Base-by-base conservation (phyloP, 768 basidiomycete species). In the Mycena albidolilacea region DNA sequence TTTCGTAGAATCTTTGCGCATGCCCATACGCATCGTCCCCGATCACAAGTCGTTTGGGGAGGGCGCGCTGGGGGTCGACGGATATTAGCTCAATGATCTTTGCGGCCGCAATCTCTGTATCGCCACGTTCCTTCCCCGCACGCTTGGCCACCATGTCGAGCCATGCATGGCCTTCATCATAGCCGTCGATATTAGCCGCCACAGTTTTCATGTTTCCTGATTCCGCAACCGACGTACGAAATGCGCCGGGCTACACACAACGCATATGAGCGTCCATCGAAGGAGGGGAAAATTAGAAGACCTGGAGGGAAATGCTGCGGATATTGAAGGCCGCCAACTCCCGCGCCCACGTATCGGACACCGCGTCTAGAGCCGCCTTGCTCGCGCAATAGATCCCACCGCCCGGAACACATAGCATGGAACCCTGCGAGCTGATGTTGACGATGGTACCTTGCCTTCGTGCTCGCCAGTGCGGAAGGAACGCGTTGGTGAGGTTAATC, bases 391-490 rank as follows among this genome's bases (percentile, higher is more conserved):
- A 78, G 1, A 78, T 75, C 0, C 77, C 75, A n/a, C 65, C 73
- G 3, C 77, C 77, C 14, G 70, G 48, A 12, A 76, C 6, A 46
- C 68, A 64, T 7, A 76, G 11, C 57, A 59, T 38, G 0, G 69
- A n/a, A 2, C 75, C 77, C 44, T 72, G 70, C 23, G 77, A 77
- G 61, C 75, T 75, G 54, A 78, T 68, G 30, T 78, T 78, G 6
- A 78, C 73, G 64, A 76, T 76, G 9, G 73, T 74, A 0, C 77
- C 77, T 3, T 41, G 21, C 35, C 44, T 66, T 0, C 75, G 71
- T 7, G 39, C 48, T 14, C 76, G 70, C 37, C 81, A 74, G 39
- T 82, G 77, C 0, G 82, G 82, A 8, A 83, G 69, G 67, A 82
- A 77, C 1, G 70, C 70, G 50, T 76, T 76, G 19, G 79, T 78